Base-by-base conservation (phyloP, 495 filamentous ascomycete species). In the Neurospora sp. region DNA sequence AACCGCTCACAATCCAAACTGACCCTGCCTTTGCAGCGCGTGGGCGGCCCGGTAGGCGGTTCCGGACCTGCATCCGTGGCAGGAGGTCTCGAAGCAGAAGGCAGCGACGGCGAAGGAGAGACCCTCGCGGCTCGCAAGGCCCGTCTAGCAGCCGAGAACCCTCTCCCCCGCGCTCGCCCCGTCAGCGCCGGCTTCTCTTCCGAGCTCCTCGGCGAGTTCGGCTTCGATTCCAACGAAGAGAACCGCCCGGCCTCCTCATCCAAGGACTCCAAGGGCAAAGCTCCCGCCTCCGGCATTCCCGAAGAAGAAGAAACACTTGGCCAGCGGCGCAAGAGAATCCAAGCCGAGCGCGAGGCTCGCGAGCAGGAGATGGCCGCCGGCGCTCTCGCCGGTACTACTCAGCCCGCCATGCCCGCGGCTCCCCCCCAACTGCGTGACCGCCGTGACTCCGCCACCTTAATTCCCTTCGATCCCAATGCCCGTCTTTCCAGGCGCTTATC, bases 251-350 rank as follows among this genome's bases (percentile, higher is more conserved):
- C 45, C 1, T 48, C 44, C 44, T 48, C 48, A 31, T 61, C 53
- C 53, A 68, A 65, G 42, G 40, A 16, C 22, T 42, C n/a, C 20
- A 73, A 72, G 48, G 39, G 71, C 72, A 40, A 70, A 69, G 76
- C 78, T 7, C 76, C 79, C 16, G 79, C 78, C 2, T 14, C 12
- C 7, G 27, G 8, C 20, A 74, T 79, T 1, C 79, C 83, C 7
- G 91, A 90, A 72, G 86, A 87, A 70, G 93, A 97, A 74, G 95
- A 99, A 79, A 97, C 94, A 0, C 87, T 99, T 3, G 96, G 90
- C 14, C 93, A 98, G 78, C 90, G 95, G 8, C 90, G 94, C 4
- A 88, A 86, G 72, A 89, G 96, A 16, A 86, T 99, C 1, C 92
- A 94, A 79, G 89, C 87, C 61, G 92, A 95, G 81, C 86, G 85